Base-by-base conservation (phyloP, 2,329 filamentous ascomycete genomes). In the Cadophora gregata region DNA sequence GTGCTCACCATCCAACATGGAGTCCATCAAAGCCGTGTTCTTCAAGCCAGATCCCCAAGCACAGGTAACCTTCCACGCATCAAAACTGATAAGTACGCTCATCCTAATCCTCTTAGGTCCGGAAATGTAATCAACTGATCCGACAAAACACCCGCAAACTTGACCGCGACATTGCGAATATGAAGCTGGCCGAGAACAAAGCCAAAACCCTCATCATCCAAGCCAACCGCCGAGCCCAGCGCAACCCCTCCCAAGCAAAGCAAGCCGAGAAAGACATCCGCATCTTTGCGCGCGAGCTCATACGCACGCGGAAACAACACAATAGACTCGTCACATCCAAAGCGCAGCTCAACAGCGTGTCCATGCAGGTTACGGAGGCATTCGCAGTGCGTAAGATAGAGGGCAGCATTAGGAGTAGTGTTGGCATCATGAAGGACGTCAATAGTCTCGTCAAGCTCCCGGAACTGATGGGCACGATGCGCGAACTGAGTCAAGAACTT, bases 301-400 rank as follows among this genome's bases (percentile, higher is more conserved):
- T 98, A 70, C 89, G 92, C 62, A 87, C 93, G 67, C 91, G 96
- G 71, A 92, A 90, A 77, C 89, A 93, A 70, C 86, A 85, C 21
- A 81, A 85, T 33, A 88, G 96, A 4, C 85, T 98, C 47, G 85
- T 90, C 21, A 98, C 95, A 0, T 91, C 90, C 74, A 96, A 96
- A 78, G 96, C 96, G 1, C 96, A 98, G 81, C 86, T 99, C 58
- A 89, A 90, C 77, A 95, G 91, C 72, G 95, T 99, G 51, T 90
- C 95, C 80, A 97, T 98, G 93, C 96, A 98, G 81, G 95, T 99
- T 76, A 93, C 94, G 76, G 95, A 98, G 81, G 94, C 96, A 1
- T 98, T 98, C 79, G 92, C 93, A 1, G 90, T 98, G 74, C 90
- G 93, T 73, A 97, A 97, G 84, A 98, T 99, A 70, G 94, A 98